A percentile compares a stretch with the other conserved stretches of the same genome.
phyloP scores from a whole-genome alignment of 805 yeast species.

The Candida montana region DNA sequence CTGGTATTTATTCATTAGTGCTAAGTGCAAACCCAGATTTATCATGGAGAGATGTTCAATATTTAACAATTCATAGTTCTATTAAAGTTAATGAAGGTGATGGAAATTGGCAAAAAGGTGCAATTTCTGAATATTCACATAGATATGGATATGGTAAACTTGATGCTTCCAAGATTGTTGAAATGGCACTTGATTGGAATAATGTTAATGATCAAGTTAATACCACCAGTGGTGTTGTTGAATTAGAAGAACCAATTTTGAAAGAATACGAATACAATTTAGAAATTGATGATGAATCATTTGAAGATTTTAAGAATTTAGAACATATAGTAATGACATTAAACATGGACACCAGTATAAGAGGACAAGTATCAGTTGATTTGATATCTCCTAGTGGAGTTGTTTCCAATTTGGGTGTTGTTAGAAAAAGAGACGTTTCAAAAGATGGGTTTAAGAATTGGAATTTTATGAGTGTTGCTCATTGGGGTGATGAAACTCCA shows the following conservation, averaged over 20 bases:
- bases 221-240: slow-evolving; percentile 38
- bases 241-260: slow-evolving; percentile 19
- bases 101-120: slow-evolving; percentile 69
- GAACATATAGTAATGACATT: slow-evolving; percentile 88
- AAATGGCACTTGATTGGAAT: slow-evolving; percentile 67
- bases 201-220: slow-evolving; percentile 91
- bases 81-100: slow-evolving; percentile 61
- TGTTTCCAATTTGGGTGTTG: slow-evolving; percentile 65
- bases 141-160: slow-evolving; percentile 88
- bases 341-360: slow-evolving; percentile 51
- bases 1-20: slow-evolving; percentile 86
- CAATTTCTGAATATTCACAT: slow-evolving; percentile 70
- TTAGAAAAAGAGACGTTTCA: slow-evolving; percentile 54
- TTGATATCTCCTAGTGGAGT: slow-evolving; percentile 75
- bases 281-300: slow-evolving; percentile 41
- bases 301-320: slow-evolving; percentile 60
- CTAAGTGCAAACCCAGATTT: slow-evolving; percentile 78
- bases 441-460: slow-evolving; percentile 64
- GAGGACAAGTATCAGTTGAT: slow-evolving; percentile 68
- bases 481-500: slow-evolving; percentile 90
- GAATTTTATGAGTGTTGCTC: slow-evolving; percentile 97
- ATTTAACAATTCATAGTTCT: slow-evolving; percentile 68
- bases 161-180: slow-evolving; percentile 74
- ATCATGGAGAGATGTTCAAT: slow-evolving; percentile 95
- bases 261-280: slow-evolving; percentile 32